Conservation (phyloP, 768 basidiomycete genomes). For the Hygrocybe coccinea region DNA sequence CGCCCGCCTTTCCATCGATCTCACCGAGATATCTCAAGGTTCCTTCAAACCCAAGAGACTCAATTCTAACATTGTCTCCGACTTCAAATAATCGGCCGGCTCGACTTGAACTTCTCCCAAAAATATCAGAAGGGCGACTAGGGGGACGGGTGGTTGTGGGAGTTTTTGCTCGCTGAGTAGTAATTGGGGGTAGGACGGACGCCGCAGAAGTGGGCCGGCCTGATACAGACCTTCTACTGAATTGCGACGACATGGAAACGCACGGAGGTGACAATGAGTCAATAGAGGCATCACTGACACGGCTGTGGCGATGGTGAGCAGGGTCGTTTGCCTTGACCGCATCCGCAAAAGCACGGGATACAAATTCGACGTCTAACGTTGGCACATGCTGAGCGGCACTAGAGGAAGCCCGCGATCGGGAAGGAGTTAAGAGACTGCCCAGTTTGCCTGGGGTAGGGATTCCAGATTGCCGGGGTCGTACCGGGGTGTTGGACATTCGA, state of each 20-base stretch:
- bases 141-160: conserved; percentile 51
- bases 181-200: conserved; percentile 43
- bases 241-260: conserved; percentile 36
- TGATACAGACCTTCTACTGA: conserved; percentile 47
- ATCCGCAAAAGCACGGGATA: conserved; percentile 70
- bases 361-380: conserved; percentile 48
- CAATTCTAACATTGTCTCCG: conserved; percentile 82
- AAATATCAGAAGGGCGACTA: conserved; percentile 64
- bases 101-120: conserved; percentile 44
- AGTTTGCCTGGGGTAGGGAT: conserved; percentile 38
- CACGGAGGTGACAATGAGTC: conserved; percentile 45
- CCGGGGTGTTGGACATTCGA: not conserved
- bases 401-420: conserved; percentile 65
- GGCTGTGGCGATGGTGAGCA: conserved; percentile 54
- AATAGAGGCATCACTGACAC: conserved; percentile 33
- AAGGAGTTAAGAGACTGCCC: conserved; percentile 63
- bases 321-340: conserved; percentile 81
- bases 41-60: conserved; percentile 86
- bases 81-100: conserved; percentile 50
- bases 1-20: conserved; percentile 83
- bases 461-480: conserved; percentile 36
- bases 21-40: conserved; percentile 73
- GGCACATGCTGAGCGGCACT: conserved; percentile 36
- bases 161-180: conserved; percentile 46
- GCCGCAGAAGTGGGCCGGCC: conserved; percentile 54